phyloP scores from a whole-genome alignment of 768 basidiomycete species.

The Pleurotus citrinopileatus region DNA sequence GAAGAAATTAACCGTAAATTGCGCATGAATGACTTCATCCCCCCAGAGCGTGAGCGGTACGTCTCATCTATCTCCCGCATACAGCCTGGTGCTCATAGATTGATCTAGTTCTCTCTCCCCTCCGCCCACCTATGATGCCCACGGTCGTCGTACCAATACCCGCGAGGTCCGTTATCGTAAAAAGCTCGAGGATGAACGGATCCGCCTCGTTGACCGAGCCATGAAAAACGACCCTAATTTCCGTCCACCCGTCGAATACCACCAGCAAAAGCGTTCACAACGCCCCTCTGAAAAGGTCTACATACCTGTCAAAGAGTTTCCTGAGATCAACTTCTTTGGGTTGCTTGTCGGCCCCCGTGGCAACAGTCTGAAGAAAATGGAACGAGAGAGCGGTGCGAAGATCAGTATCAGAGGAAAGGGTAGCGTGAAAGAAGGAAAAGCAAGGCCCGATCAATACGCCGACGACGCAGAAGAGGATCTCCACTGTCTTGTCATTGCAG shows the following conservation, averaged over 20 bases:
- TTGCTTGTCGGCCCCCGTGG: conserved; percentile 97
- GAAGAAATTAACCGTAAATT: conserved; percentile 98
- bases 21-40: conserved; percentile 90
- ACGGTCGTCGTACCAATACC: conserved; percentile 97
- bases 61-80: conserved; percentile 25
- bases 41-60: conserved; percentile 93
- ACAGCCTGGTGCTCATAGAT: conserved; percentile 14
- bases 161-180: conserved; percentile 98
- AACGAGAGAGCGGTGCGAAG: conserved; percentile 95
- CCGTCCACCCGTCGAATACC: conserved; percentile 95
- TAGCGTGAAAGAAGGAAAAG: conserved; percentile 98
- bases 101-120: conserved; percentile 83
- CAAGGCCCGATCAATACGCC: conserved; percentile 88
- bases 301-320: conserved; percentile 99
- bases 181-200: conserved; percentile 90
- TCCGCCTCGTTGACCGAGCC: conserved; percentile 89
- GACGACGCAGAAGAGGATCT: conserved; percentile 99
- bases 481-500: conserved; percentile 94
- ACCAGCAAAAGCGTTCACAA: conserved; percentile 90
- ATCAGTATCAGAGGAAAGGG: conserved; percentile 99
- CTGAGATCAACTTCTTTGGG: conserved; percentile 99
- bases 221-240: conserved; percentile 99
- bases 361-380: conserved; percentile 99
- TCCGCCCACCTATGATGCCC: conserved; percentile 94
- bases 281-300: conserved; percentile 98